Conservation (phyloP, 2,329 filamentous ascomycete genomes). For the Alternaria solani region DNA sequence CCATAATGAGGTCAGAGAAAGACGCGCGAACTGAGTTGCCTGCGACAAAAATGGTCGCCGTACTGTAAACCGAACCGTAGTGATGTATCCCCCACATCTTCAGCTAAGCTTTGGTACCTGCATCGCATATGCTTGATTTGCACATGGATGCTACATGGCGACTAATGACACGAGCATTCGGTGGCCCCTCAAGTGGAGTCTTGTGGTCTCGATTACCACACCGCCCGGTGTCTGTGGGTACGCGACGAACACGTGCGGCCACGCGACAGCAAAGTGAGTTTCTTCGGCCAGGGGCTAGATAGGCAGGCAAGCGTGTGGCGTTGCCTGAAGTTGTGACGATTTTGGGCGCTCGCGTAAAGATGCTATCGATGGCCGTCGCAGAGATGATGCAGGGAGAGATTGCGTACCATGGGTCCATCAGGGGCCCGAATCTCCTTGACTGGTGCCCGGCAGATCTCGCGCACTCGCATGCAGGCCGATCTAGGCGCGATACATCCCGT, state of each 20-base stretch:
- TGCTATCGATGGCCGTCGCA: conserved; percentile 2
- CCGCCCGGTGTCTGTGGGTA: conserved; percentile 1
- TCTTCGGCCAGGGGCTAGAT: background rate
- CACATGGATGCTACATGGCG: conserved; percentile 6
- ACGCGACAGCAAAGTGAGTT: background rate
- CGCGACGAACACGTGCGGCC: background rate
- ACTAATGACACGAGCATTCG: background rate
- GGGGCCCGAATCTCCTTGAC: background rate
- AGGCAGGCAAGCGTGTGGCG: background rate
- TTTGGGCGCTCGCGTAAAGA: background rate
- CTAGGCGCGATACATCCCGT: background rate
- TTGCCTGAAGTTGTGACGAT: background rate
- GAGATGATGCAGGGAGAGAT: conserved; percentile 12
- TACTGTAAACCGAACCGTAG: background rate
- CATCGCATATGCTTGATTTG: background rate
- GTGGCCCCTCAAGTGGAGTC: background rate
- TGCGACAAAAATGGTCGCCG: background rate
- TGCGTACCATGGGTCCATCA: conserved; percentile 9
- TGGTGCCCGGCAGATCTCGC: conserved; percentile 2
- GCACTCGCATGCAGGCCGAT: background rate
- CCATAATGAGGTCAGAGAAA: background rate
- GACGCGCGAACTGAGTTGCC: background rate
- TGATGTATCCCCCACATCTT: background rate
- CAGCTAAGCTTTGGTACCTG: conserved; percentile 5
- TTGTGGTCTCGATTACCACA: background rate